Conservation (phyloP, 192 early-diverging fungal genomes). For the Coemansia sp. region DNA sequence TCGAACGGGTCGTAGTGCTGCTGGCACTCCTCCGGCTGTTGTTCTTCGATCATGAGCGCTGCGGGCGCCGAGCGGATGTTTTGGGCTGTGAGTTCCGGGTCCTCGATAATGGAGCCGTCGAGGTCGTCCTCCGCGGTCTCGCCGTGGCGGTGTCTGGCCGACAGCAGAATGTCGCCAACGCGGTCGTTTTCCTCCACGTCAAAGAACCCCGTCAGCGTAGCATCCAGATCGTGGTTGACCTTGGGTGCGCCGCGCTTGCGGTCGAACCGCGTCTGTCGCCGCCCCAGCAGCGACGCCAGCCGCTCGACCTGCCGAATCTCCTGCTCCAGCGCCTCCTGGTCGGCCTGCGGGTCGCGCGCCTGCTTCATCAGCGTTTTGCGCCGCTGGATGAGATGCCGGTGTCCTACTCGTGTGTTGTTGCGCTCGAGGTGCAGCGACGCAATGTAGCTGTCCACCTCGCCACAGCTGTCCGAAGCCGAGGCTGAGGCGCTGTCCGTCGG, state of each 20-base stretch:
- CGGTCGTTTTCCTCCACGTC: slow-evolving; percentile 38
- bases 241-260: slow-evolving; percentile 17
- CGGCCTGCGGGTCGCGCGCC: slow-evolving; percentile 39
- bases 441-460: slow-evolving; percentile 30
- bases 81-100: slow-evolving; percentile 37
- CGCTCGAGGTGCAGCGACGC: slow-evolving; percentile 43
- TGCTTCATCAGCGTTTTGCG: slow-evolving; percentile 45
- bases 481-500: not conserved
- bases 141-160: slow-evolving; percentile 9
- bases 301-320: slow-evolving; percentile 46
- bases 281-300: slow-evolving; percentile 44
- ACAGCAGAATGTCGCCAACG: slow-evolving; percentile 35
- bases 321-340: slow-evolving; percentile 48
- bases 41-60: slow-evolving; percentile 28
- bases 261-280: slow-evolving; percentile 44
- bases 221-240: slow-evolving; percentile 48
- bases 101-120: not conserved
- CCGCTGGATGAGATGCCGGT: slow-evolving; percentile 15
- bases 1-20: slow-evolving; percentile 40
- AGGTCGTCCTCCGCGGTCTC: not conserved
- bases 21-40: slow-evolving; percentile 16
- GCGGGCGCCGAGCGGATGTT: slow-evolving; percentile 28
- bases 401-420: slow-evolving; percentile 25
- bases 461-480: not conserved
- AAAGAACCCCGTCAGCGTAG: slow-evolving; percentile 41